Evolutionary conservation across 495 filamentous ascomycete genomes (phyloP).

Genomic region (Symbiotaphrina buchneri): DNA sequence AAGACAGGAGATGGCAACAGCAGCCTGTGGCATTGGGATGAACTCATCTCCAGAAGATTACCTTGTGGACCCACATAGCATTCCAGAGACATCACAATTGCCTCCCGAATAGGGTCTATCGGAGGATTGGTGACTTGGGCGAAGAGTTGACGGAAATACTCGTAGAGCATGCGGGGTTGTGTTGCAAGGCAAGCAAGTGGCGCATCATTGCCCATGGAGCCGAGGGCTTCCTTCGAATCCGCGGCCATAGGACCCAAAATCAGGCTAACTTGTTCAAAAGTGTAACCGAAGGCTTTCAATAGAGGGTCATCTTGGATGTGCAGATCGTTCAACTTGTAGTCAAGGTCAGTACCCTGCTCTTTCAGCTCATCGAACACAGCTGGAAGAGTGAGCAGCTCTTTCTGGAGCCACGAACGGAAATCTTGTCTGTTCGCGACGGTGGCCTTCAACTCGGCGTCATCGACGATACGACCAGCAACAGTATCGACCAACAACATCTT

Average conservation of each 20-base stretch:
- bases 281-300: conserved; percentile 82
- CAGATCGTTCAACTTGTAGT: conserved; percentile 40
- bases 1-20: conserved; percentile 81
- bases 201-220: conserved; percentile 98
- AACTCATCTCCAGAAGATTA: conserved; percentile 88
- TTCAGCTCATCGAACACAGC: conserved; percentile 38
- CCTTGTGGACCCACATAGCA: conserved; percentile 97
- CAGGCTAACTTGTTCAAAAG: conserved; percentile 89
- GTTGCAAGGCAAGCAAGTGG: conserved; percentile 80
- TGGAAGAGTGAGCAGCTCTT: conserved; percentile 65
- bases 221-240: conserved; percentile 97
- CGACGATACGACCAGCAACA: conserved; percentile 83
- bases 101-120: conserved; percentile 95
- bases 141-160: conserved; percentile 98
- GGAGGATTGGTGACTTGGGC: conserved; percentile 98
- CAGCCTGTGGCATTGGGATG: conserved; percentile 70
- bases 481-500: conserved; percentile 98
- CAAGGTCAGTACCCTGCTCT: conserved; percentile 18
- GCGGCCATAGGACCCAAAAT: conserved; percentile 93
- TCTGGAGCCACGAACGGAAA: conserved; percentile 76
- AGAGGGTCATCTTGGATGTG: conserved; percentile 69
- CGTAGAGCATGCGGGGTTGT: conserved; percentile 77
- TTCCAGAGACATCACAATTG: conserved; percentile 96
- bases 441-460: conserved; percentile 82
- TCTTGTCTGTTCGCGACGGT: conserved; percentile 68